Conservation (phyloP, 192 early-diverging fungal genomes). For the Cetraspora pellucida region DNA sequence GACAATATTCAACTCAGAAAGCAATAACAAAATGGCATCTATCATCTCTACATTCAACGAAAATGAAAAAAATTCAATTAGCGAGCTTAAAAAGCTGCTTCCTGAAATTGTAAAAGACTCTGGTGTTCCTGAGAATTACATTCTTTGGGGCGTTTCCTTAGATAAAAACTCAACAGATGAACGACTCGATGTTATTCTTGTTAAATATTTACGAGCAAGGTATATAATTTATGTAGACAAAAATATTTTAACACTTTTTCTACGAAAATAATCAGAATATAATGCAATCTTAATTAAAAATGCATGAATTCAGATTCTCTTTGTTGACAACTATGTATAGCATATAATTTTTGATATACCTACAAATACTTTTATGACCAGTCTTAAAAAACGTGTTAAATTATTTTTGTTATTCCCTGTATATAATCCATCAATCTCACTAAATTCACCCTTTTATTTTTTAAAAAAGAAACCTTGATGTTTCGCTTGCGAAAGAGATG, state of each 20-base stretch:
- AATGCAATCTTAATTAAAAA: too few species aligned
- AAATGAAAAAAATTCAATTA: constrained; percentile 44
- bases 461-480: constrained; percentile 35
- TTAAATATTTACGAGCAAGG: constrained; percentile 63
- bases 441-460: background rate
- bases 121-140: constrained; percentile 37
- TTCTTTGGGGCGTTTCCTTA: constrained; percentile 57
- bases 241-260: background rate
- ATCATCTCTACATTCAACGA: constrained; percentile 40
- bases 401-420: background rate
- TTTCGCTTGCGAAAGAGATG: constrained; percentile 52
- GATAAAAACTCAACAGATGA: constrained; percentile 46
- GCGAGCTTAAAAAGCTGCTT: constrained; percentile 50
- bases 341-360: too few species aligned
- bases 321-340: too few species aligned
- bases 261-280: too few species aligned
- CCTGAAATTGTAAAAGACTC: constrained; percentile 43
- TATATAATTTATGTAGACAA: background rate
- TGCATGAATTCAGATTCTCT: too few species aligned
- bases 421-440: background rate
- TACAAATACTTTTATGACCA: too few species aligned
- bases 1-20: too few species aligned
- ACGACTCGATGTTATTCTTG: constrained; percentile 56
- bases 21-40: background rate
- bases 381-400: too few species aligned